A percentile compares a stretch with the other conserved stretches of the same genome.
Evolutionary conservation across 2,329 filamentous ascomycete species (phyloP).

Genomic region (Fusarium denticulatum): DNA sequence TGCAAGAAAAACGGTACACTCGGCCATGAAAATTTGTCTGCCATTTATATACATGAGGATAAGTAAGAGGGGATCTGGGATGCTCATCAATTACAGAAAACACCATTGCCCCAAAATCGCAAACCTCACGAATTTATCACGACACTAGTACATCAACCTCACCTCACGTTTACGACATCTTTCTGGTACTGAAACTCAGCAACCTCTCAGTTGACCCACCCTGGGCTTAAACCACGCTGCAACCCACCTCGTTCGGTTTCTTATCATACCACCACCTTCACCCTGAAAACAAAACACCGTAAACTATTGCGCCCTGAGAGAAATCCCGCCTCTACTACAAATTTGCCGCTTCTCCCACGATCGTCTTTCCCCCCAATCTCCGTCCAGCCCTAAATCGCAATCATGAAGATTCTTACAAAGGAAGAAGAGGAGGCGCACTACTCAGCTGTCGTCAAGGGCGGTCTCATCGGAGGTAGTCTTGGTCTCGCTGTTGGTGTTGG

Average conservation of each 20-base stretch:
- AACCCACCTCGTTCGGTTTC: slow-evolving; percentile 25
- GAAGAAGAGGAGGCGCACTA: slow-evolving; percentile 93
- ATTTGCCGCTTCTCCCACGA: background rate
- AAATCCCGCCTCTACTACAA: slow-evolving; percentile 13
- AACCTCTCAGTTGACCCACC: slow-evolving; percentile 26
- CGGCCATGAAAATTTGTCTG: background rate
- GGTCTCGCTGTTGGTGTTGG: slow-evolving; percentile 74
- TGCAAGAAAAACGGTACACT: slow-evolving; percentile 20
- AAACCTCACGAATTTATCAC: background rate
- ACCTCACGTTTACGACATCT: slow-evolving; percentile 1
- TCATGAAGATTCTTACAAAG: slow-evolving; percentile 94
- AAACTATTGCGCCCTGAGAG: background rate
- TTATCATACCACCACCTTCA: slow-evolving; percentile 37
- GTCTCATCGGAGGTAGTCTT: slow-evolving; percentile 74
- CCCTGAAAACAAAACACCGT: slow-evolving; percentile 15
- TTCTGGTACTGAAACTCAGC: slow-evolving; percentile 4
- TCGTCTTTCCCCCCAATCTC: background rate
- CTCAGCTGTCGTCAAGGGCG: slow-evolving; percentile 80
- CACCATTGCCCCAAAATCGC: background rate
- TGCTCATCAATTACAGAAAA: slow-evolving; percentile 5
- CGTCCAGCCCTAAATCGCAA: slow-evolving; percentile 45
- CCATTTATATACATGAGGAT: slow-evolving; percentile 5
- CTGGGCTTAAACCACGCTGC: slow-evolving; percentile 33
- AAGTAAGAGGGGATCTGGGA: background rate
- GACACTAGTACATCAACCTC: background rate